These are phyloP conservation scores for Albatrellus sp. DNA, from an alignment of 1,284 basidiomycete genomes.

Conservation along the genomic window DNA sequence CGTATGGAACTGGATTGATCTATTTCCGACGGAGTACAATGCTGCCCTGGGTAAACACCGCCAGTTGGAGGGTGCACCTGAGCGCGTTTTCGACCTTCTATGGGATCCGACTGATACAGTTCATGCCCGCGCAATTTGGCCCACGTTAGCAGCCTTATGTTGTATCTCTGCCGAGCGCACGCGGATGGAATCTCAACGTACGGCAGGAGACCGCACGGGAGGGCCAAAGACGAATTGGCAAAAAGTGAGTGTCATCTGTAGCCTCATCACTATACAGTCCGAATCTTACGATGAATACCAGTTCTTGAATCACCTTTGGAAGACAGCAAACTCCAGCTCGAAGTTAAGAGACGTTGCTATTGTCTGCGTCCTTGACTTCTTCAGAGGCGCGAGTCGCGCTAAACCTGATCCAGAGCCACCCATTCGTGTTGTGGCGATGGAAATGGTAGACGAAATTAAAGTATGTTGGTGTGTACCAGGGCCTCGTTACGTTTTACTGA, in stretches of 20 bases:
- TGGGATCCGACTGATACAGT: conserved; percentile 45
- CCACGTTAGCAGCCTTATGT: conserved; percentile 67
- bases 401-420: conserved; percentile 54
- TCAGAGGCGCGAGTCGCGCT: conserved; percentile 67
- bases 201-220: conserved; percentile 14
- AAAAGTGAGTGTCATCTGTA: conserved; percentile 14
- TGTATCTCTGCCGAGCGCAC: conserved; percentile 73
- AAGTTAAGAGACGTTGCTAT: conserved; percentile 55
- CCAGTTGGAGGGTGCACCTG: conserved; percentile 67
- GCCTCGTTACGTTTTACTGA: background rate
- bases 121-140: conserved; percentile 61
- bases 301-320: conserved; percentile 46
- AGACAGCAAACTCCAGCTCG: conserved; percentile 33
- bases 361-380: conserved; percentile 72
- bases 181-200: conserved; percentile 36
- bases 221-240: conserved; percentile 15
- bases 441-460: conserved; percentile 72
- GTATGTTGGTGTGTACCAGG: conserved; percentile 23
- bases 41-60: conserved; percentile 54
- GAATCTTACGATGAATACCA: conserved; percentile 12
- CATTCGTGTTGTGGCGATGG: conserved; percentile 56
- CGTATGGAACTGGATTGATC: conserved; percentile 88
- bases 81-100: conserved; percentile 73
- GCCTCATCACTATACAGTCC: background rate
- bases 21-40: conserved; percentile 73